Evolutionary conservation across 2,329 filamentous ascomycete genomes (phyloP), one percentile per base, ranked within the genome.

Genomic region (Cephalotrichum gorgonifer): DNA sequence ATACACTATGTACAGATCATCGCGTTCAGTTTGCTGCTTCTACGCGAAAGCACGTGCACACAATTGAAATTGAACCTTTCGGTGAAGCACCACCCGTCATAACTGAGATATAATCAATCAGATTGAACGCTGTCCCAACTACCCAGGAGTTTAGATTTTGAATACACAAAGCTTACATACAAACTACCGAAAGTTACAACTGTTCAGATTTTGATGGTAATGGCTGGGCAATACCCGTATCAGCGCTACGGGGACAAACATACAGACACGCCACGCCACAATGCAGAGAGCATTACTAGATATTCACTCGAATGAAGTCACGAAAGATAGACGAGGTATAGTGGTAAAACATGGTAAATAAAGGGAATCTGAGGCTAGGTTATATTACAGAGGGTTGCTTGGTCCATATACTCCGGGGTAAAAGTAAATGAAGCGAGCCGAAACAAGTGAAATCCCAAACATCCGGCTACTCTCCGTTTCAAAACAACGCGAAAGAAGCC

Each of bases 381-480:
- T 43, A 44, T 49, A 49, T 49, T 49, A 49, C 47, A 49, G 26
- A 44, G 47, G 47, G 47, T 44, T 49, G n/a, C 22, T 47, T 31
- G 47, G 47, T 44, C 47, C 47, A 49, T 49, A 44, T 49, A 49
- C 47, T 49, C 47, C 47, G 42, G 47, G 23, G 44, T 30, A 39
- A 28, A 43, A 49, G 47, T 35, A 49, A 43, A 49, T 41, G 41
- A 44, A 43, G 33, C 47, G 41, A 49, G 47, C 41, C 47, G 47
- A 49, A 43, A 42, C n/a, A 49, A 39, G n/a, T 30, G 43, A 43
- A 49, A 49, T 31, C 47, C 47, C 41, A 43, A 49, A 49, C 43
- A 43, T 30, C 47, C 26, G 47, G 47, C 47, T 49, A 30, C 44
- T 41, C 45, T 39, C n/a, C n/a, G n/a, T n/a, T 20, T 39, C 2